Evolutionary conservation across 352 stramenopile genomes (phyloP), one percentile per base, ranked within the genome.

Genomic region (Pythium rhizo-oryzae): DNA sequence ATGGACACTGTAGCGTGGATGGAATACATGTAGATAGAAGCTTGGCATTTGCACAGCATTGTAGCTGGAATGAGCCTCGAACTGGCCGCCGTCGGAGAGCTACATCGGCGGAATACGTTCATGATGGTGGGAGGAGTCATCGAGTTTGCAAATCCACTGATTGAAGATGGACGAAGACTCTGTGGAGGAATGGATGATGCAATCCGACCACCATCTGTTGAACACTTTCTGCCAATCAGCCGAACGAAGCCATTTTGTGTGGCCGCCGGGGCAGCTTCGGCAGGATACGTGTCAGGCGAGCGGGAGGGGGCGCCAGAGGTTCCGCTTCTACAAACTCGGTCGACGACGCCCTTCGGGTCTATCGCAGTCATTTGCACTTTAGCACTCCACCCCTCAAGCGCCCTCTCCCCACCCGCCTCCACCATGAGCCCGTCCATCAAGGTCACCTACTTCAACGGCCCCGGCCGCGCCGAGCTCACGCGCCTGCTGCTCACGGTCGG

Each of bases 391-490:
- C 33, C n/a, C n/a, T n/a, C n/a, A n/a, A n/a, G n/a, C n/a, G n/a
- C 30, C 37, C n/a, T 12, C 62, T 62, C 62, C 43, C 50, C 15
- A 24, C 25, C 8, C 12, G 12, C 19, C 18, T 18, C 21, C 21
- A 28, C 37, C 35, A 74, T 69, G 67, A 71, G 65, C 65, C 58
- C 65, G n/a, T 47, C 43, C 37, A 72, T 79, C 49, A 81, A 85
- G 67, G 53, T 89, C 28, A 78, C 65, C 13, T 90, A 90, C 76
- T 90, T 89, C 62, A 49, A 78, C 49, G 47, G 72, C 47, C 33
- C 74, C 19, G 82, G 77, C 53, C 79, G 80, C 33, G 82, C 63
- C 19, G 81, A 91, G 71, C 55, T 90, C 51, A 69, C 75, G 47
- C 79, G 84, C 33, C 73, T 91, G 6, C 18, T 82, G 21, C 59